A percentile compares a stretch with the other conserved stretches of the same genome.
These are phyloP conservation scores for Neofusicoccum ribis DNA, from an alignment of 2,329 filamentous ascomycete genomes.

Conservation along the genomic window DNA sequence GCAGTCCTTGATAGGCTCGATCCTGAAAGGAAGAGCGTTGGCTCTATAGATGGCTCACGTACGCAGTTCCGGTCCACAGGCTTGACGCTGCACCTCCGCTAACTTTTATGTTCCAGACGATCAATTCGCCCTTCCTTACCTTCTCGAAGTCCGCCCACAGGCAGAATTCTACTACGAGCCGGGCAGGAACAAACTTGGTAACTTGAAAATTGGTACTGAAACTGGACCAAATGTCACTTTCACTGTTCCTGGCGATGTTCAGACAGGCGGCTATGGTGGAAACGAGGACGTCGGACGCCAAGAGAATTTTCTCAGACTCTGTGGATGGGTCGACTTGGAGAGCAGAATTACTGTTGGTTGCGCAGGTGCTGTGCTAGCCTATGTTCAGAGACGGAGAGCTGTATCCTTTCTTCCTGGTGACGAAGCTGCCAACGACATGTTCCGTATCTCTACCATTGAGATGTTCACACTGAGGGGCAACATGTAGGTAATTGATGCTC, in stretches of 20 bases:
- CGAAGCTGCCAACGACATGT: slow-evolving; percentile 53
- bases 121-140: slow-evolving; percentile 57
- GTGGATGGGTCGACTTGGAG: slow-evolving; percentile 71
- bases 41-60: slow-evolving; percentile 31
- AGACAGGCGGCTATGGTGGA: slow-evolving; percentile 23
- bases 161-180: slow-evolving; percentile 70
- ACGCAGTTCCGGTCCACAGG: not conserved
- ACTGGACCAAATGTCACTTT: slow-evolving; percentile 55
- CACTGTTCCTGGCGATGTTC: slow-evolving; percentile 60
- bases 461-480: slow-evolving; percentile 70
- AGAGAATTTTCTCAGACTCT: slow-evolving; percentile 66
- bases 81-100: not conserved
- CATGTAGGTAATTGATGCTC: slow-evolving; percentile 49
- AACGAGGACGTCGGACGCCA: slow-evolving; percentile 53
- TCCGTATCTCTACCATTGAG: slow-evolving; percentile 64
- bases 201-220: slow-evolving; percentile 55
- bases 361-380: slow-evolving; percentile 80
- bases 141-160: slow-evolving; percentile 67
- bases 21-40: slow-evolving; percentile 40
- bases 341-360: slow-evolving; percentile 76
- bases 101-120: slow-evolving; percentile 37
- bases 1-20: slow-evolving; percentile 47
- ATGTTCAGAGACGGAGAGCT: slow-evolving; percentile 69
- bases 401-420: slow-evolving; percentile 64
- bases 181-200: slow-evolving; percentile 66